Percentiles rank a stretch among this genome's conserved stretches.
These are phyloP conservation scores for Nakazawaea wickerhamii DNA, from an alignment of 805 yeast genomes.

Conservation along the genomic window DNA sequence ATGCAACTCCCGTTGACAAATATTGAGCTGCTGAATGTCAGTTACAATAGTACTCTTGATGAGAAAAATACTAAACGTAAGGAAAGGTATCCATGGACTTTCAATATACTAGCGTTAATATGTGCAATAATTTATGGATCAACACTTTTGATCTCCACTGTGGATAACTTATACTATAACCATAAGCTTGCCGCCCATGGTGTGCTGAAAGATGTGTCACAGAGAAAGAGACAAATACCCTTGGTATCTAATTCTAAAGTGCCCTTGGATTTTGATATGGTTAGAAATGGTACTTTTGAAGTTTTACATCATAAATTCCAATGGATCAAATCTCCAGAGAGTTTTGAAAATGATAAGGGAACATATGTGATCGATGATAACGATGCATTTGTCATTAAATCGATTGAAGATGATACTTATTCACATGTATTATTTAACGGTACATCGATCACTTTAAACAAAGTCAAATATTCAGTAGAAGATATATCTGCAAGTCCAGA, in stretches of 20 bases:
- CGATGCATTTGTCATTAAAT: slow-evolving; percentile 50
- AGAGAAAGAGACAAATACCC: neutral
- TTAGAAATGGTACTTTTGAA: slow-evolving; percentile 50
- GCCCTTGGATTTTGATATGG: slow-evolving; percentile 35
- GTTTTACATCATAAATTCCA: slow-evolving; percentile 54
- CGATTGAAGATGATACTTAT: slow-evolving; percentile 38
- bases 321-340: slow-evolving; percentile 58
- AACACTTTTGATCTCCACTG: slow-evolving; percentile 1
- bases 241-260: slow-evolving; percentile 12
- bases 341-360: slow-evolving; percentile 54
- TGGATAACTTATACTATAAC: slow-evolving; percentile 6
- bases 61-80: neutral
- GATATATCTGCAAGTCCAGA: slow-evolving; percentile 62
- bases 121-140: slow-evolving; percentile 11
- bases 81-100: neutral
- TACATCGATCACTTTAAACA: slow-evolving; percentile 35
- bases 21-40: neutral
- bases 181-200: neutral
- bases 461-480: slow-evolving; percentile 40
- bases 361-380: slow-evolving; percentile 50
- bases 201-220: neutral
- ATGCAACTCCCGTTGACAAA: neutral
- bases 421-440: slow-evolving; percentile 46
- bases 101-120: neutral
- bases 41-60: neutral